phyloP scores from a whole-genome alignment of 1,284 basidiomycete species.

The Cutaneotrichosporon dermatis region DNA sequence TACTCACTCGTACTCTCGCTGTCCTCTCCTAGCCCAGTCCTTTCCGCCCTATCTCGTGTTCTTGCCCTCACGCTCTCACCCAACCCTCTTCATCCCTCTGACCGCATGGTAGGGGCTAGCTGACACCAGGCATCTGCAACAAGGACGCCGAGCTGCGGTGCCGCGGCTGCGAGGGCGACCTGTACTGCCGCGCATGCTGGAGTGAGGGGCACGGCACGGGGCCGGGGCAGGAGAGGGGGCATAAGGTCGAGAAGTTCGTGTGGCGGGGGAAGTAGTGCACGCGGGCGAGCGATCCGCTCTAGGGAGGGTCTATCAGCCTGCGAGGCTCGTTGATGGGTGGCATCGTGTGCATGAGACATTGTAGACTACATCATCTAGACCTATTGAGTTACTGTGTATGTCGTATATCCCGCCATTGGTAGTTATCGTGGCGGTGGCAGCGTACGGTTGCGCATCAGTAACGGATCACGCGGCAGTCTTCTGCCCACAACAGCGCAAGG shows the following conservation, averaged over 20 bases:
- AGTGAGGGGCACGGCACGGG: conserved; percentile 16
- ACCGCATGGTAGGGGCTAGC: neutral
- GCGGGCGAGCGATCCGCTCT: no score
- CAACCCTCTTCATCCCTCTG: neutral
- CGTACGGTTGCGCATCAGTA: no score
- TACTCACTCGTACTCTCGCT: neutral
- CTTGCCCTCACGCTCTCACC: no score
- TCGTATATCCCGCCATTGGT: no score
- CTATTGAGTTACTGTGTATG: no score
- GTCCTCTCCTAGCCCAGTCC: neutral
- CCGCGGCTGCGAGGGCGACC: conserved; percentile 39
- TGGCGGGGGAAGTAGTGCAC: neutral
- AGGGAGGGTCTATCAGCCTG: no score
- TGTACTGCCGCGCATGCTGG: conserved; percentile 44
- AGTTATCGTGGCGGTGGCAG: no score
- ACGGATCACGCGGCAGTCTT: no score
- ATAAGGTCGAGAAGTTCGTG: conserved; percentile 12
- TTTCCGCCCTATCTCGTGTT: no score
- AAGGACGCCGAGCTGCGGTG: conserved; percentile 41
- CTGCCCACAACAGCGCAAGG: neutral
- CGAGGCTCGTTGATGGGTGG: no score
- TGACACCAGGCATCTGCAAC: conserved; percentile 42
- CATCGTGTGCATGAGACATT: no score
- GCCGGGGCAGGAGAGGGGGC: conserved; percentile 5
- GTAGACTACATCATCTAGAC: no score